Base-by-base conservation (phyloP, 2,329 filamentous ascomycete species). In the Penicillium sp. region DNA sequence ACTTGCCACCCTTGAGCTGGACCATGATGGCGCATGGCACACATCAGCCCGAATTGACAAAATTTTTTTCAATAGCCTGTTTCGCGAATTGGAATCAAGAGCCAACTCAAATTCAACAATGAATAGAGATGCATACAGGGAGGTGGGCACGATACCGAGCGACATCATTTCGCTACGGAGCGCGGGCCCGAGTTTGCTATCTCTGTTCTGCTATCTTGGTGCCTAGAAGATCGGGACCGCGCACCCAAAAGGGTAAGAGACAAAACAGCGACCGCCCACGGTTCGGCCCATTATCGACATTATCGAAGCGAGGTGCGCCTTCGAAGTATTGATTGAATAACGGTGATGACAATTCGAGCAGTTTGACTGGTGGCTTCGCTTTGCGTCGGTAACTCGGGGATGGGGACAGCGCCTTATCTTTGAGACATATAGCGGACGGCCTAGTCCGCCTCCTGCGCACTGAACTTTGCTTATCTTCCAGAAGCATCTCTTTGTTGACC, bases 361-460 rank as follows among this genome's bases (percentile, higher is more conserved):
- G 11, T 50, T 29, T 42, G 37, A 37, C 22, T 39, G 22, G 35
- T n/a, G 19, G 31, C 2, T 29, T 35, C 48, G 48, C 33, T 42
- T 42, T 50, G 22, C 33, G 16, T 50, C 48, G 48, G 48, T 16
- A 50, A 50, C 14, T 21, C 29, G 29, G 37, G 46, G 21, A 33
- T n/a, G 45, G 14, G 42, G 33, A 8, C 21, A 29, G 3, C n/a
- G 39, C 24, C 56, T 61, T 61, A 61, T 58, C 56, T 61, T 46
- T 58, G 56, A 54, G 56, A 49, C 56, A 58, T 42, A 22, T 13
- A 49, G 27, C 21, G 45, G 37, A 42, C 49, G 56, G 56, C 43
- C 48, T 46, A 22, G 27, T 22, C 56, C 53, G 45, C 46, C 45
- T 44, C 14, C 22, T 26, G 21, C 14, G 27, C 39, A 46, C 5